Evolutionary conservation across 495 filamentous ascomycete species (phyloP), one percentile per base, ranked within the genome.

Genomic region (Neurospora tetraspora): DNA sequence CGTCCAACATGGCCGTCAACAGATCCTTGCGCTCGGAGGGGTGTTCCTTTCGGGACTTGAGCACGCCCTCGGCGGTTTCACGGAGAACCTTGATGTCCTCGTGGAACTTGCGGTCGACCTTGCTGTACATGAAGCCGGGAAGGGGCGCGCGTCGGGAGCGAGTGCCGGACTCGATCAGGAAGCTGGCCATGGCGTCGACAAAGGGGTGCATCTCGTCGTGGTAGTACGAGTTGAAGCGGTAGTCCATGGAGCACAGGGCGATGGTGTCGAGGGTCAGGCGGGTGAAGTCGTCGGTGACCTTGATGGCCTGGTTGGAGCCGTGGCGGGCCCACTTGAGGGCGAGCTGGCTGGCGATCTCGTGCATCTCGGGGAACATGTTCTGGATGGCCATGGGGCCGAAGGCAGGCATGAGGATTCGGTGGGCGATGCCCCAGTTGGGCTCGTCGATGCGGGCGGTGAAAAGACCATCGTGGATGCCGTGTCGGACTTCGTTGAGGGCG

Each of bases 171-270:
- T 88, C 90, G 31, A 75, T 45, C 5, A 94, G 81, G 42, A 90
- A 84, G 16, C 81, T 85, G 34, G 80, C 81, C 91, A 93, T 92
- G 9, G 90, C 89, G 36, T 82, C 78, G 34, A 93, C 81, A 74
- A 93, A 93, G 1, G 90, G 89, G 74, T 93, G 90, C 73, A 89
- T 76, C 0, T 89, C 85, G 36, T 91, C 87, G 39, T 84, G 83
- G 74, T 93, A 93, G 79, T 90, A 93, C 12, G 87, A 89, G 76
- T 94, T 94, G 83, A 94, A 94, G 20, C 92, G 88, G 59, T 84
- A 90, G 38, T 87, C 88, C 90, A 94, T 92, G 0, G 91, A 81
- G 75, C 90, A 93, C 14, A 94, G 84, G 5, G 90, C 89, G 27
- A 94, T 87, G 0, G 90, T 90, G 74, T 94, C 91, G 14, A 94